phyloP scores from a whole-genome alignment of 2,329 filamentous ascomycete species.

The Aplosporella prunicola region DNA sequence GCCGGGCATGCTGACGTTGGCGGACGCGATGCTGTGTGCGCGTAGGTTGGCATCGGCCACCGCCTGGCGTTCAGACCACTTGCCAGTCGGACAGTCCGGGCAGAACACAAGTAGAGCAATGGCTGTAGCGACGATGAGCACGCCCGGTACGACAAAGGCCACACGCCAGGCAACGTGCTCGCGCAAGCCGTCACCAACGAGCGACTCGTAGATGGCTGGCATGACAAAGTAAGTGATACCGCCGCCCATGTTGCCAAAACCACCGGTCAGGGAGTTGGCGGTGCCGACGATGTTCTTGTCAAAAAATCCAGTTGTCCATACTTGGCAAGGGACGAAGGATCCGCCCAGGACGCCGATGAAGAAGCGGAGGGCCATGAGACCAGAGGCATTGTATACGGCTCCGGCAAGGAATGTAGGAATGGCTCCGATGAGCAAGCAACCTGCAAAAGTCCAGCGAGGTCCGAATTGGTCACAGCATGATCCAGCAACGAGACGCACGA shows the following conservation, averaged over 20 bases:
- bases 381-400: constrained; percentile 56
- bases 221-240: constrained; percentile 91
- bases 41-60: constrained; percentile 46
- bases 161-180: constrained; percentile 71
- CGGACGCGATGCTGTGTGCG: constrained; percentile 29
- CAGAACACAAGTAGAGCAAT: constrained; percentile 63
- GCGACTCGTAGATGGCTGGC: constrained; percentile 77
- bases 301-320: constrained; percentile 88
- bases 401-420: constrained; percentile 77
- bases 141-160: constrained; percentile 73
- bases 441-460: constrained; percentile 69
- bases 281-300: constrained; percentile 88
- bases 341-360: constrained; percentile 73
- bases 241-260: constrained; percentile 79
- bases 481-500: constrained; percentile 69
- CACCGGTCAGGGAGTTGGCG: constrained; percentile 75
- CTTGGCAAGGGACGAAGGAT: constrained; percentile 76
- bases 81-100: constrained; percentile 72
- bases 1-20: constrained; percentile 33
- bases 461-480: constrained; percentile 81
- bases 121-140: constrained; percentile 59
- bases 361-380: constrained; percentile 66
- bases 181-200: constrained; percentile 52
- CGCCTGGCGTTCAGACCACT: constrained; percentile 64
- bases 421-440: constrained; percentile 65